Base-by-base conservation (phyloP, 495 filamentous ascomycete species). In the Lophiotrema nucula region DNA sequence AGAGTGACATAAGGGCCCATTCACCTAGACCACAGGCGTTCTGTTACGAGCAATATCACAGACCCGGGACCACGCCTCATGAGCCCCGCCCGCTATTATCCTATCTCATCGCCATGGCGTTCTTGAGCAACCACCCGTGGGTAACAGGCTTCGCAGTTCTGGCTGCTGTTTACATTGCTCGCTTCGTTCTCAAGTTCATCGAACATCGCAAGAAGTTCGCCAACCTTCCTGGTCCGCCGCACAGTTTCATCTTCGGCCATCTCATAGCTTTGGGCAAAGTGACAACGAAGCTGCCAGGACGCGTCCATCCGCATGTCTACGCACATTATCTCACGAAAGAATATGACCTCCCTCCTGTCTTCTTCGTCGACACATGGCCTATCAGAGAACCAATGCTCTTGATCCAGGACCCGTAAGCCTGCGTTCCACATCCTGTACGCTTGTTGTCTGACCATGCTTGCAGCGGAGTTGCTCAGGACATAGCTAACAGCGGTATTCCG, bases 391-490 rank as follows among this genome's bases (percentile, higher is more conserved):
- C 64, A 3, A 64, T 79, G 46, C 46, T 75, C 8, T 42, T 79
- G 8, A 58, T 82, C 22, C 56, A 62, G 24, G 71, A 72, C 60
- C 74, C 81, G 28, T 48, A 45, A 15, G 51, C 21, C 16, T 10
- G 4, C 10, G 18, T 22, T 24, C 22, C 11, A 8, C 4, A 24
- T 35, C 8, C 8, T 35, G 8, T n/a, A 35, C 31, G 44, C 3
- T 22, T 10, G 10, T 5, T 8, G 3, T 4, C 22, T 13, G 4
- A 8, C 4, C 24, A 50, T 10, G 12, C 27, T 31, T 50, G 6
- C 27, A 50, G 47, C 39, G 71, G 75, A 2, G 46, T 79, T 0
- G 75, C 77, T 18, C 71, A 74, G 28, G 75, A 79, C 46, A 39
- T 69, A 4, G 45, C 64, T 12, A 48, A 57, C 48, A 8, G 23